Base-by-base conservation (phyloP, 192 early-diverging fungal species). In the Backusella tuberculispora region DNA sequence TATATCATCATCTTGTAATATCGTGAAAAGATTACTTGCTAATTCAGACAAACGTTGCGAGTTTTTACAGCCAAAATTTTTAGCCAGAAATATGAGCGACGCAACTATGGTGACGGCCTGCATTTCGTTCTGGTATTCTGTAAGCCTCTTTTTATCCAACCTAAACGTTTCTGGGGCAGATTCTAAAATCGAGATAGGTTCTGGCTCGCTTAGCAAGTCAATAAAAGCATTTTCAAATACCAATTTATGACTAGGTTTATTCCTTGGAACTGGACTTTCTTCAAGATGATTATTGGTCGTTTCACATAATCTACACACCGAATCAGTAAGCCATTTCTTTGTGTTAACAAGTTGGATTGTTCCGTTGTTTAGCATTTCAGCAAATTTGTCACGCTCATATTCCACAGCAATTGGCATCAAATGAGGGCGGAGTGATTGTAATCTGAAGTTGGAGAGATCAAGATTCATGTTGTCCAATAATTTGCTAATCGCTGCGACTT, bases 381-480 rank as follows among this genome's bases (percentile, higher is more conserved):
- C 81, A 76, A 96, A 96, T 66, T 91, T 90, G 2, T 76, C 66
- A 26, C 84, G 80, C 78, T 96, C 95, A 72, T 95, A 95, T 14
- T 87, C 88, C 21, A 92, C 90, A 14, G 93, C 93, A 41, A 92
- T 88, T 8, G 83, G 82, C 75, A 84, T 85, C 38, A 96, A 73
- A 74, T 84, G 83, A 4, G 95, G 94, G 13, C 91, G 84, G 2
- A 95, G 80, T 2, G 83, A 77, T 60, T 85, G 85, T 37, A 96
- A 71, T 7, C 89, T 76, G 79, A 88, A 95, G 80, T 96, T 96
- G 37, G 89, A 83, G n/a, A 95, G 74, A 74, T 96, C 95, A 56
- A 94, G 76, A 63, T 88, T 85, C 95, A 96, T 96, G 12, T 84
- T 78, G 26, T 96, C 93, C 40, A 95, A 74, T 0, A 92, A 47